Conservation (phyloP, 352 stramenopile species). For the Synura sp. region DNA sequence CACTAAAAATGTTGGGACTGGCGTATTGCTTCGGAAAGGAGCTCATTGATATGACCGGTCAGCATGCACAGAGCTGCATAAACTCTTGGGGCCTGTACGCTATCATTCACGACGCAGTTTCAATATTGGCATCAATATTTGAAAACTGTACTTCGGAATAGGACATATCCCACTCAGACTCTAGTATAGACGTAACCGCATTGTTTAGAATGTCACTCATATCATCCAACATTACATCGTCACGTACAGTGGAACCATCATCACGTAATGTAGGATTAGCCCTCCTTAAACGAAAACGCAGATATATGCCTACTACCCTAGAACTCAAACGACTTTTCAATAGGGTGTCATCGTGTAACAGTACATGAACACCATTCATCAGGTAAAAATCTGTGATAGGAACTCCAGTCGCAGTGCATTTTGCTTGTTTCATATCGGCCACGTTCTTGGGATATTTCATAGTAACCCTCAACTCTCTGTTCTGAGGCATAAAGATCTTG, state of each 20-base stretch:
- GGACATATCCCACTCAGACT: slow-evolving; percentile 14
- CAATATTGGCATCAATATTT: slow-evolving; percentile 16
- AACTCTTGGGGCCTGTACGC: no score
- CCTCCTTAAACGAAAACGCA: slow-evolving; percentile 20
- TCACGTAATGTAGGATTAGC: slow-evolving; percentile 9
- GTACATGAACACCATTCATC: slow-evolving; percentile 8
- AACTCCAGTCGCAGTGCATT: not conserved
- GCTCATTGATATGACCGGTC: no score
- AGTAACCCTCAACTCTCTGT: not conserved
- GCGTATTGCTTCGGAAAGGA: no score
- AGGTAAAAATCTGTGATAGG: slow-evolving; percentile 20
- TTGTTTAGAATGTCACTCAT: not conserved
- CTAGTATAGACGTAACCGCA: not conserved
- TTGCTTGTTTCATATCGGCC: not conserved
- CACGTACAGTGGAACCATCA: not conserved
- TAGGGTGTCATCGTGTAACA: not conserved
- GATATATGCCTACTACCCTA: not conserved
- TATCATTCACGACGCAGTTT: not conserved
- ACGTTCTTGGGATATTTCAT: not conserved
- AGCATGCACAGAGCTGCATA: no score
- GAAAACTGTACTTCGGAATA: slow-evolving; percentile 7
- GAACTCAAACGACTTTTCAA: slow-evolving; percentile 10
- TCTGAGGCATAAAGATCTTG: slow-evolving; percentile 9
- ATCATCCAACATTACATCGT: not conserved
- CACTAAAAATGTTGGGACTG: no score